Percentiles rank a stretch among this genome's conserved stretches.
Evolutionary conservation across 2,329 filamentous ascomycete species (phyloP).

Genomic region (Dactylellina drechsleri): DNA sequence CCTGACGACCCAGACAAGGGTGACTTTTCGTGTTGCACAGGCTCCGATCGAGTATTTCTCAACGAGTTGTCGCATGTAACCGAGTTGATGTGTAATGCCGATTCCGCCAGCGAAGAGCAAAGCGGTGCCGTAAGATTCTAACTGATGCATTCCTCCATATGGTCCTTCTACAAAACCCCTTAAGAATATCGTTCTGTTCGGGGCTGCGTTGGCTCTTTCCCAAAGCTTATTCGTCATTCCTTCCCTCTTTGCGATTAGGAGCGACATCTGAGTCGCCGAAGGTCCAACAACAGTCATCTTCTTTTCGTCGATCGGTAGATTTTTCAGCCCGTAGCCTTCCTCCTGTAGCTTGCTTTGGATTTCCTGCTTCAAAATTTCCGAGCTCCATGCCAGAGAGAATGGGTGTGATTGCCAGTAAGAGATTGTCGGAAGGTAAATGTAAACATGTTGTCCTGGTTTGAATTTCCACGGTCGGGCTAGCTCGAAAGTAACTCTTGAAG

Average conservation of each 20-base stretch:
- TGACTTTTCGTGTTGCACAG: slow-evolving; percentile 49
- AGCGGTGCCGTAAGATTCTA: slow-evolving; percentile 91
- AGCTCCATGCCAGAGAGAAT: slow-evolving; percentile 41
- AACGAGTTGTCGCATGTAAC: slow-evolving; percentile 82
- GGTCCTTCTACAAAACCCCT: slow-evolving; percentile 79
- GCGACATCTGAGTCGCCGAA: slow-evolving; percentile 72
- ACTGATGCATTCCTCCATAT: slow-evolving; percentile 82
- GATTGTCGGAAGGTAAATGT: slow-evolving; percentile 78
- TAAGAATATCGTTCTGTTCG: slow-evolving; percentile 61
- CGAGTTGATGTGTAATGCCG: slow-evolving; percentile 93
- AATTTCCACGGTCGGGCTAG: slow-evolving; percentile 73
- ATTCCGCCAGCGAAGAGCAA: slow-evolving; percentile 92
- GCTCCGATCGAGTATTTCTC: slow-evolving; percentile 64
- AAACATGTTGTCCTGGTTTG: slow-evolving; percentile 79
- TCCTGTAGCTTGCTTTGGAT: slow-evolving; percentile 32
- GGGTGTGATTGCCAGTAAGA: slow-evolving; percentile 31
- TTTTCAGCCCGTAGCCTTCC: slow-evolving; percentile 67
- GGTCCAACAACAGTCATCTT: slow-evolving; percentile 42
- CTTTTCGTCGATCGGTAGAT: slow-evolving; percentile 61
- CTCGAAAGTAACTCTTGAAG: slow-evolving; percentile 72
- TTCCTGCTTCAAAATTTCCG: slow-evolving; percentile 33
- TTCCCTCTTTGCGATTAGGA: slow-evolving; percentile 76
- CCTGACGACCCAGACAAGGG: slow-evolving; percentile 51
- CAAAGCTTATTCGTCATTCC: slow-evolving; percentile 86
- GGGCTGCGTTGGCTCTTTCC: slow-evolving; percentile 70